Evolutionary conservation across 1,284 basidiomycete genomes (phyloP), one percentile per base, ranked within the genome.

Genomic region (Ganoderma sinense): DNA sequence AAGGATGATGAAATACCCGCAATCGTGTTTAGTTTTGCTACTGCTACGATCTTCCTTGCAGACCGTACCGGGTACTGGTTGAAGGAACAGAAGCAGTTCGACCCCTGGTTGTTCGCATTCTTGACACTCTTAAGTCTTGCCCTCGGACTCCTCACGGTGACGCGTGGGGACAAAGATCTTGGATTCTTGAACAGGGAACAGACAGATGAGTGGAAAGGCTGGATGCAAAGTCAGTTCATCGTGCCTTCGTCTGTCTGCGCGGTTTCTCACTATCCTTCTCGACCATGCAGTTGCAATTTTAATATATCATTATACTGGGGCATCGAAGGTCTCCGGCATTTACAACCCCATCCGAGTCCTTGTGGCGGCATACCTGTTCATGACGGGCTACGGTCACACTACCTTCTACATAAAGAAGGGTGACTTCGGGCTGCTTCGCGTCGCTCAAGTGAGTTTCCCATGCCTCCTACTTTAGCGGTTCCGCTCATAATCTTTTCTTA

Each of bases 181-280:
- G 95, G 96, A 0, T 94, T 96, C 80, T 82, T 97, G 74, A 97
- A 96, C 76, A 86, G 95, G 65, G 94, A 96, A 65, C 94, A 97
- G 80, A 97, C 95, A 0, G 95, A 97, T 76, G 95, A 97, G 81
- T 96, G 94, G 94, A 97, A 97, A 80, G 95, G 95, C 0, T 97
- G 95, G 95, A 97, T 97, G 95, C 95, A 97, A 83, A 86, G 94
- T 95, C 78, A 69, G 91, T 83, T 1, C 26, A 13, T 10, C 26
- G 31, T 29, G 51, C 6, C 31, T 40, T 23, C 45, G 36, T 36
- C 20, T 7, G 2, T 10, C 2, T 18, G 8, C 13, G 1, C 23
- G 26, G 16, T n/a, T 41, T 36, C 31, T 62, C 70, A 33, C 58
- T 33, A 6, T 8, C 13, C 29, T 13, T 39, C 11, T 16, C 40